Evolutionary conservation across 371 early-diverging fungal species (phyloP), one percentile per base, ranked within the genome.

Genomic region (Haplosporangium sp.): DNA sequence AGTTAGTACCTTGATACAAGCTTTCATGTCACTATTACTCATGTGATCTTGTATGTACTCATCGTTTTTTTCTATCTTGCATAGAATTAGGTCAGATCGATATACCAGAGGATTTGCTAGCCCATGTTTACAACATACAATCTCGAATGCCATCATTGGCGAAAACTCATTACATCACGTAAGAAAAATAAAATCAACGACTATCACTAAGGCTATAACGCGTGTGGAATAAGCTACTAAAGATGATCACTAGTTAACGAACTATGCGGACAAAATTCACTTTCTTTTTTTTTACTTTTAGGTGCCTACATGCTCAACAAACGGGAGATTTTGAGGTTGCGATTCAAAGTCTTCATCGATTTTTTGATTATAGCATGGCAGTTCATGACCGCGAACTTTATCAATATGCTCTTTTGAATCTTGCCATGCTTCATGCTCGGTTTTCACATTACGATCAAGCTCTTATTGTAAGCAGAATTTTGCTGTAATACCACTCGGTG

Each of bases 381-480:
- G 56, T 48, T 19, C 64, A 67, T 8, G 68, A 61, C 15, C 65
- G 67, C 15, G 74, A 50, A 15, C 73, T 84, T 42, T 83, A 84
- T 61, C 85, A 85, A 17, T 83, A 85, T 40, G 85, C 84, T 9
- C 63, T 83, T 20, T 60, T 85, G 55, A 84, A 85, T 62, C 44
- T 85, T 17, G 85, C 84, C 10, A 76, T 82, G 40, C 69, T 85
- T 4, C 84, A 85, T 39, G 72, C 83, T 13, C 82, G 78, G 27
- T 85, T 85, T 44, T 74, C 74, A 3, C 84, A 85, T 27, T 71
- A 64, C 15, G 76, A 82, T 1, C 83, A 84, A 27, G 85, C 85
- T 2, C 56, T 82, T 13, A 53, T 72, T 66, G 84, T 84, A 71
- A 11, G 50, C 53, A n/a, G 27, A 27, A 27, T 27, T 27, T 27